Evolutionary conservation across 352 stramenopile species (phyloP).

Genomic region (Pythium insidiosum): DNA sequence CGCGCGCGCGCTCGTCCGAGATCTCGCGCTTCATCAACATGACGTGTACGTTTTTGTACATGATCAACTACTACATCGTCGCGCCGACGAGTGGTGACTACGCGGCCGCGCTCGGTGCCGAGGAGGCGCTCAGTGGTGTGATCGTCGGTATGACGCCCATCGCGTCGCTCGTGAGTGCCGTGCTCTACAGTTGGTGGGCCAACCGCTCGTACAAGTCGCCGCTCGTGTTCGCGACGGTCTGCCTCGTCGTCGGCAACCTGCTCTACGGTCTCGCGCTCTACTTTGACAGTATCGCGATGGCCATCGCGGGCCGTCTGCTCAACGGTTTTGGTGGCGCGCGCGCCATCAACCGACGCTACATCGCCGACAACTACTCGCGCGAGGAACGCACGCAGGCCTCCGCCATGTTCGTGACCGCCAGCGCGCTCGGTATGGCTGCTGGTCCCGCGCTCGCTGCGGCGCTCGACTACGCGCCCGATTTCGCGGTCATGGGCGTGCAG

Average conservation of each 20-base stretch:
- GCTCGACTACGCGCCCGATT: constrained; percentile 70
- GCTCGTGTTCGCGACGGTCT: constrained; percentile 76
- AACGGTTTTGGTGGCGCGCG: constrained; percentile 90
- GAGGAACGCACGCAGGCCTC: constrained; percentile 89
- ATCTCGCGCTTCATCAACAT: constrained; percentile 90
- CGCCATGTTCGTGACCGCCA: constrained; percentile 89
- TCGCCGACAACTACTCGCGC: constrained; percentile 83
- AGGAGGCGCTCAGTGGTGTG: constrained; percentile 86
- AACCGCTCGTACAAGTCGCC: constrained; percentile 86
- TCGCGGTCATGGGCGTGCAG: constrained; percentile 37
- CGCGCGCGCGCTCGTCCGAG: constrained; percentile 34
- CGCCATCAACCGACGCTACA: constrained; percentile 89
- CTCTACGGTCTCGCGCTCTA: constrained; percentile 79
- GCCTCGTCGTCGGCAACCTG: constrained; percentile 82
- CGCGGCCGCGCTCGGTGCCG: constrained; percentile 79
- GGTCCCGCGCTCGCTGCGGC: constrained; percentile 71
- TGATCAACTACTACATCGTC: constrained; percentile 99
- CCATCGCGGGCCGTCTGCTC: constrained; percentile 85
- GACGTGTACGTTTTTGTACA: constrained; percentile 94
- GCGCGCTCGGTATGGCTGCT: constrained; percentile 88
- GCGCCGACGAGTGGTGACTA: constrained; percentile 92
- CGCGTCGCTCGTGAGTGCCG: constrained; percentile 89
- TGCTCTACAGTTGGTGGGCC: constrained; percentile 94
- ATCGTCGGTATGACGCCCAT: constrained; percentile 97
- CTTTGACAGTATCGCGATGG: constrained; percentile 80